Evolutionary conservation across 805 yeast species (phyloP).

Genomic region (Schwanniomyces yamadae): DNA sequence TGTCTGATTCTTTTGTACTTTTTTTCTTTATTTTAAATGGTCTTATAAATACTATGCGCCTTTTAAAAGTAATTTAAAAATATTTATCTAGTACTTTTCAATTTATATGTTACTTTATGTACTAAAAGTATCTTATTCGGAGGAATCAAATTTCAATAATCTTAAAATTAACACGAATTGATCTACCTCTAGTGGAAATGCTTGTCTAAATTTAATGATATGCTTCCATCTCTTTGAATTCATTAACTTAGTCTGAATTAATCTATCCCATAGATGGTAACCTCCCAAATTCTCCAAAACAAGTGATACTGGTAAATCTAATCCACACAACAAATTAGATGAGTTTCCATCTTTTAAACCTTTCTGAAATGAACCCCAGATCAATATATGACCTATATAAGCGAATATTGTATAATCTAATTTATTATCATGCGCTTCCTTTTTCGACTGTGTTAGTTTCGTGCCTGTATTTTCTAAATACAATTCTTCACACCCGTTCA

Average conservation of each 20-base stretch:
- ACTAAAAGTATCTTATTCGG: too few species aligned
- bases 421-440: slow-evolving; percentile 31
- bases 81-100: too few species aligned
- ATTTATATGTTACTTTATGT: too few species aligned
- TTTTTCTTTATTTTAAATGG: too few species aligned
- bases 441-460: slow-evolving; percentile 33
- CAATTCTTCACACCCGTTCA: slow-evolving; percentile 30
- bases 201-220: slow-evolving; percentile 34
- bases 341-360: slow-evolving; percentile 8
- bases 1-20: too few species aligned
- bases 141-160: slow-evolving; percentile 29
- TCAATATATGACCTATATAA: slow-evolving; percentile 36
- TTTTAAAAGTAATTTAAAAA: too few species aligned
- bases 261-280: slow-evolving; percentile 39
- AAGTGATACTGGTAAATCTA: slow-evolving; percentile 16
- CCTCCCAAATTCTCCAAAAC: slow-evolving; percentile 34
- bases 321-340: slow-evolving; percentile 15
- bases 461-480: slow-evolving; percentile 33
- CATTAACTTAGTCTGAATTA: slow-evolving; percentile 31
- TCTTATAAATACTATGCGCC: too few species aligned
- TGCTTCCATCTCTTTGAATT: slow-evolving; percentile 44
- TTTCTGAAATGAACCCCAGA: slow-evolving; percentile 36
- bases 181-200: slow-evolving; percentile 38
- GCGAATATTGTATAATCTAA: slow-evolving; percentile 39
- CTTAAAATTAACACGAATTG: slow-evolving; percentile 38